Percentiles rank a stretch among this genome's conserved stretches.
phyloP scores from a whole-genome alignment of 257 asterid genomes.

The Lycium barbarum region DNA sequence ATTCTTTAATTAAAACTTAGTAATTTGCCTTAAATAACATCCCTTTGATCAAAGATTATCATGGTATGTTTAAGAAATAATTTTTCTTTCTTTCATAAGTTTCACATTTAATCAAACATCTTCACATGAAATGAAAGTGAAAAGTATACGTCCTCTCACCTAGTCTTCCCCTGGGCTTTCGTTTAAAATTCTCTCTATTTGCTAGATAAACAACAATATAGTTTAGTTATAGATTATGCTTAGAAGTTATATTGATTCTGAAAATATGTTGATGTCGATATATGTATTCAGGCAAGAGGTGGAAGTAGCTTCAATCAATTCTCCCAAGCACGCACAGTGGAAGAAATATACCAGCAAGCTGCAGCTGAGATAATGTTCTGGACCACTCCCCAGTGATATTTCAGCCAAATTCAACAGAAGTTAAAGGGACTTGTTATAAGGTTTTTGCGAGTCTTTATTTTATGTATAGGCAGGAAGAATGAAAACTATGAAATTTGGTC shows the following conservation, averaged over 20 bases:
- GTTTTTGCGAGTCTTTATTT: too few relatives aligned
- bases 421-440: too few relatives aligned
- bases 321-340: conserved; percentile 52
- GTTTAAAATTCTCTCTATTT: background rate
- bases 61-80: background rate
- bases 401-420: too few relatives aligned
- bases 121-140: too few relatives aligned
- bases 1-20: background rate
- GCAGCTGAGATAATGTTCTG: conserved; percentile 65
- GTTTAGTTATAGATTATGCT: background rate
- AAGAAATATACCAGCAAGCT: conserved; percentile 69
- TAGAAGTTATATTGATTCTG: background rate
- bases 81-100: too few relatives aligned
- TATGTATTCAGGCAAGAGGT: conserved; percentile 52
- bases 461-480: too few relatives aligned
- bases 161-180: background rate
- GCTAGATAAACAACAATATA: background rate
- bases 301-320: conserved; percentile 36
- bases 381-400: conserved; percentile 44
- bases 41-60: too few relatives aligned
- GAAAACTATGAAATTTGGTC: too few relatives aligned
- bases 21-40: background rate
- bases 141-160: background rate
- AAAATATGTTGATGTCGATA: background rate
- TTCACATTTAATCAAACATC: too few relatives aligned